Base-by-base conservation (phyloP, 164 flowering plant species). In the Echeveria elegans region DNA sequence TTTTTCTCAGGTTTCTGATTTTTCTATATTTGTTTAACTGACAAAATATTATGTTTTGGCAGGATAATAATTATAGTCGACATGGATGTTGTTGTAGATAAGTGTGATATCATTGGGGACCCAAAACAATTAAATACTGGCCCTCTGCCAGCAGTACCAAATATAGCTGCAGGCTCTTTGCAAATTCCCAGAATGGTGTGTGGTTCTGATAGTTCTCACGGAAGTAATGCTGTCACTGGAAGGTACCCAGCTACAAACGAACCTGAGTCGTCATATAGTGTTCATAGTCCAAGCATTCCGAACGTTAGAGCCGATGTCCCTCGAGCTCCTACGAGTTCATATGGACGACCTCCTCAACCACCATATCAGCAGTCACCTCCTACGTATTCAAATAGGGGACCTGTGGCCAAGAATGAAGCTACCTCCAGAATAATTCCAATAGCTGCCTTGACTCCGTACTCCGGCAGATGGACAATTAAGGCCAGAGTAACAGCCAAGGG, bases 401-500 rank as follows among this genome's bases (percentile, higher is more conserved):
- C 96, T 40, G 69, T 84, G 18, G 88, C 85, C n/a, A 92, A 80
- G 80, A 90, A 88, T 77, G 99, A 90, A 76, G 91, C 92, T 45
- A 81, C 91, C 28, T 72, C 89, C 0, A 81, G 90, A 76, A 79
- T 86, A 71, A 78, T 95, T 50, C 99, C 99, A 12, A 92, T 95
- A 67, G 80, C 91, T 77, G 92, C 96, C 43, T 68, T 95, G 47
- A 92, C 86, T 78, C 99, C 99, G 1, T 95, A 90, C 75, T 85
- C 79, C 70, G 87, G 89, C 4, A 76, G 87, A 74, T 95, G 99
- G 99, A 88, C 97, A 60, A 85, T 95, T 60, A 95, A 87, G 81
- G 99, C 96, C 12, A 80, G 99, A 68, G 99, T 95, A 18, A 95
- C 97, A 16, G 73, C 85, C 38, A 95, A 95, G 66, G 80, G 85